A percentile compares a stretch with the other conserved stretches of the same genome.
Conservation (phyloP, 495 filamentous ascomycete genomes). For the Aspergillus kassunensis region DNA sequence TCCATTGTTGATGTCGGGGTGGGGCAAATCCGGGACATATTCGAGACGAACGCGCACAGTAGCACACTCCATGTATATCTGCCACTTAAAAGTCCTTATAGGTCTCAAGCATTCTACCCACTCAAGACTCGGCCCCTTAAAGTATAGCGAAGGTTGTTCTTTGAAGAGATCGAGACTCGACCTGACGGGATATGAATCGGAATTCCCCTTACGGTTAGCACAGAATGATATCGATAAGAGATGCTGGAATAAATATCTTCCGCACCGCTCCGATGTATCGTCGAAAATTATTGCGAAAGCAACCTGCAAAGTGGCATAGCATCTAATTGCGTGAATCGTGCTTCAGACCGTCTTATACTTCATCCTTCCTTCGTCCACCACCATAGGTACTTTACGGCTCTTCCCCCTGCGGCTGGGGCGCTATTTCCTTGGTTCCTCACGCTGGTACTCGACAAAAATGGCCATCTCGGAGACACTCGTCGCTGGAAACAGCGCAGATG, state of each 20-base stretch:
- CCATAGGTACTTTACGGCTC: conserved; percentile 31
- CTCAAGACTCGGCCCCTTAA: no score
- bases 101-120: neutral
- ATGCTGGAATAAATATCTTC: conserved; percentile 27
- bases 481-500: conserved; percentile 17
- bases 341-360: neutral
- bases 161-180: neutral
- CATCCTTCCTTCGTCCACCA: conserved; percentile 10
- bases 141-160: neutral
- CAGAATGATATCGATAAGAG: conserved; percentile 21
- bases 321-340: neutral
- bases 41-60: neutral
- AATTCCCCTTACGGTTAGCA: neutral
- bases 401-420: conserved; percentile 31
- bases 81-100: neutral
- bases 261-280: conserved; percentile 22
- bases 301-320: neutral
- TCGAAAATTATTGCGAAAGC: conserved; percentile 25
- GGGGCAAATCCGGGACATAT: conserved; percentile 5
- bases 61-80: neutral
- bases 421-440: conserved; percentile 5
- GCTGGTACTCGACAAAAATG: conserved; percentile 24
- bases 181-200: neutral
- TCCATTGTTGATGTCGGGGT: conserved; percentile 32
- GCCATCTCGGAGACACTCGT: conserved; percentile 19